Evolutionary conservation across 169 alveolate species (phyloP).

Genomic region (Plasmodium vinckei): DNA sequence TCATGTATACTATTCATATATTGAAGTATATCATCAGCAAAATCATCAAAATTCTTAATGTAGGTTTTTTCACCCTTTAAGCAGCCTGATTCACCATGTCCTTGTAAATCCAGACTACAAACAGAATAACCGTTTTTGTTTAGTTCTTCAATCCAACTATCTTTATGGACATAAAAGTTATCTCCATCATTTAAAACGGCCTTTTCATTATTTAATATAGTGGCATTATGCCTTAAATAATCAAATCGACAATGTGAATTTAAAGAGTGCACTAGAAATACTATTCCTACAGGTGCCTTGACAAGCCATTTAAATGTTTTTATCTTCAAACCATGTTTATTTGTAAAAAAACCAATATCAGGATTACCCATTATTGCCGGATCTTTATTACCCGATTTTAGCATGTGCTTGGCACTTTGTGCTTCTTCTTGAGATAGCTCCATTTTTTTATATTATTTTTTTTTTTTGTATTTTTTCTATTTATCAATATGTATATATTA

Average conservation of each 20-base stretch:
- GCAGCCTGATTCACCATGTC: conserved; percentile 34
- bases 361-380: not conserved
- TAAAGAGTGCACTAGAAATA: conserved; percentile 71
- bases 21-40: conserved; percentile 5
- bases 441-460: no score
- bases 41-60: conserved; percentile 4
- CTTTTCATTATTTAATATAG: conserved; percentile 11
- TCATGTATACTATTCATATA: conserved; percentile 14
- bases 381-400: no score
- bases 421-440: no score
- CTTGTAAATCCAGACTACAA: conserved; percentile 17
- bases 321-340: conserved; percentile 47
- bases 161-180: conserved; percentile 5
- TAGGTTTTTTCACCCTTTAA: conserved; percentile 5
- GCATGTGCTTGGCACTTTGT: no score
- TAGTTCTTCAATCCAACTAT: conserved; percentile 16
- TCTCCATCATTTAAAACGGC: conserved; percentile 6
- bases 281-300: conserved; percentile 14
- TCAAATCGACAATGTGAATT: conserved; percentile 68
- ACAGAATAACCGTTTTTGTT: conserved; percentile 20
- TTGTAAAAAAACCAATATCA: conserved; percentile 30
- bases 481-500: no score
- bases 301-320: conserved; percentile 64
- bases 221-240: conserved; percentile 20
- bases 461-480: no score